Evolutionary conservation across 495 filamentous ascomycete genomes (phyloP), one percentile per base, ranked within the genome.

Genomic region (Penicillium fimorum): DNA sequence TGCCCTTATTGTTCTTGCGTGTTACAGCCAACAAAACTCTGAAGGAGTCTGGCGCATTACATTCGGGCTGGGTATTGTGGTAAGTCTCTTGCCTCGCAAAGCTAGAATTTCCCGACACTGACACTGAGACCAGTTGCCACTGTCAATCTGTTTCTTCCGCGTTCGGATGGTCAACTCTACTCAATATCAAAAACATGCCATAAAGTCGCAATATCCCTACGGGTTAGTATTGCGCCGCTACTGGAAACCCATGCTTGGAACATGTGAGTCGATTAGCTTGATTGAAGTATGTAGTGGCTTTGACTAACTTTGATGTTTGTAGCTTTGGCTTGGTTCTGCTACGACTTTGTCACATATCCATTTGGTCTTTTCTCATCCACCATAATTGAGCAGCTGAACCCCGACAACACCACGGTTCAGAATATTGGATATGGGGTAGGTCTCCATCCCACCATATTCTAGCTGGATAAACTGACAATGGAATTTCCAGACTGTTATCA

Each of bases 271-370:
- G 11, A 1, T 20, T 6, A 12, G 7, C 18, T 30, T 40, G 11
- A 17, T 13, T 25, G 24, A 9, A 2, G 30, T 33, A 3, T 37
- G 10, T n/a, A 22, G 22, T 46, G 33, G 48, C 20, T 15, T 32
- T 50, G 24, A 20, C 56, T 40, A 20, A 29, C 2, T 6, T 27
- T 47, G 43, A 24, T 24, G 4, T 24, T 6, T 9, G 5, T 17
- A 70, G 68, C 64, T 41, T 53, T 72, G 20, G 68, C 72, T 7
- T 75, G 71, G 71, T 74, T 74, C 35, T 67, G 70, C 47, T 76
- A 76, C 38, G 72, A 76, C 58, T 75, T 75, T 58, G 66, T 76
- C 40, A 72, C 71, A 7, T 75, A 71, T 47, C 74, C 74, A 5
- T 74, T 74, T 41, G 68, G 71, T 9, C 61, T 73, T 3, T 75